Conservation (phyloP, 179 eudicot species). For the Vitellaria paradoxa region DNA sequence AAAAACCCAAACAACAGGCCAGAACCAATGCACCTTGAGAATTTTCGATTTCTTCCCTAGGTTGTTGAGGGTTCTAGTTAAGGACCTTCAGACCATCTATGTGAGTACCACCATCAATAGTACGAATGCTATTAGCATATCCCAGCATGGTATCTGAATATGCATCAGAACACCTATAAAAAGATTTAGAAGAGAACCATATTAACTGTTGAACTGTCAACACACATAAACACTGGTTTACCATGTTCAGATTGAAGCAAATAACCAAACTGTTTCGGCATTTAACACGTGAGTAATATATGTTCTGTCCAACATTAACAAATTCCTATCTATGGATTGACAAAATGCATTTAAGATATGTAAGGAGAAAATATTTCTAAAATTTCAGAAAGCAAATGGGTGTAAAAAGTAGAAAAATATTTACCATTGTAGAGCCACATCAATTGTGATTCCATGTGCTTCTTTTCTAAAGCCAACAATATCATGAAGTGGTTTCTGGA, state of each 20-base stretch:
- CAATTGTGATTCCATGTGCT: constrained; percentile 71
- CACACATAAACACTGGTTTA: not conserved
- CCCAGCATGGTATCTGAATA: constrained; percentile 91
- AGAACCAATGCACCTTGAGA: constrained; percentile 55
- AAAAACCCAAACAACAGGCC: constrained; percentile 3
- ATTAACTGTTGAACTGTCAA: not conserved
- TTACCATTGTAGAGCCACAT: constrained; percentile 92
- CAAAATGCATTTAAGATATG: not conserved
- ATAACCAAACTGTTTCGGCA: not conserved
- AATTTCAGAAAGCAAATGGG: constrained; percentile 5
- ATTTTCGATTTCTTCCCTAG: constrained; percentile 78
- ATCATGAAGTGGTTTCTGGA: constrained; percentile 88
- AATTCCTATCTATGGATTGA: not conserved
- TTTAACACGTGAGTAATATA: not conserved
- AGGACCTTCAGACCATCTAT: constrained; percentile 89
- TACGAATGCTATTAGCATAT: constrained; percentile 98
- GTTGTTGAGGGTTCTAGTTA: constrained; percentile 83
- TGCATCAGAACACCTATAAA: constrained; percentile 92
- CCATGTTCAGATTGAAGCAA: not conserved
- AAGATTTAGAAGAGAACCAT: constrained; percentile 12
- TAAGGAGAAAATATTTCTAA: not conserved
- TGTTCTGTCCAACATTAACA: not conserved
- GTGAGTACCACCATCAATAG: constrained; percentile 96
- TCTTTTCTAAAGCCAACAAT: constrained; percentile 72
- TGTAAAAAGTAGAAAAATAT: not conserved